A percentile compares a stretch with the other conserved stretches of the same genome.
Evolutionary conservation across 1,139 yeast species (phyloP).

Genomic region (Candida labiduridarum): DNA sequence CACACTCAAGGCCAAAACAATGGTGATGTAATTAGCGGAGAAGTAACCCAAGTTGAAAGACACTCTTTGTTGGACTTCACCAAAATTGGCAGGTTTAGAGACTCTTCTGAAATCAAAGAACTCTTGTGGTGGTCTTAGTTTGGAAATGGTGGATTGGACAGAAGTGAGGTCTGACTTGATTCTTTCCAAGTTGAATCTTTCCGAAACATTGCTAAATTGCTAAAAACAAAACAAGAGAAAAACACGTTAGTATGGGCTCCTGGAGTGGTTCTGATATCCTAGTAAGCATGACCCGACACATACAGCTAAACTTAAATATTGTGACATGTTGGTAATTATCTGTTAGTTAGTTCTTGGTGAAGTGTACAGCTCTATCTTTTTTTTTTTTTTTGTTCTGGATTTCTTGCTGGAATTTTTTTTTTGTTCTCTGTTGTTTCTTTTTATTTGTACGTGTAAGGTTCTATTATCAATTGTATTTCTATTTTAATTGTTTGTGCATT

Average conservation of each 20-base stretch:
- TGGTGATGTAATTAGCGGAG: conserved; percentile 81
- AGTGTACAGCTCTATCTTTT: background rate
- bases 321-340: conserved; percentile 8
- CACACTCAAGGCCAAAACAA: conserved; percentile 64
- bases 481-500: background rate
- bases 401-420: conserved; percentile 2
- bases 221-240: background rate
- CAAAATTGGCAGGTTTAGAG: conserved; percentile 87
- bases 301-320: conserved; percentile 14
- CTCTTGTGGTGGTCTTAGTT: conserved; percentile 87
- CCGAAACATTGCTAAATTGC: conserved; percentile 32
- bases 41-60: conserved; percentile 84
- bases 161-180: conserved; percentile 41
- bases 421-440: background rate
- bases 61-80: conserved; percentile 87
- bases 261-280: background rate
- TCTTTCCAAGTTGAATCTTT: conserved; percentile 54
- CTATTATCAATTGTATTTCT: background rate
- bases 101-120: conserved; percentile 89
- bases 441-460: background rate
- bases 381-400: conserved; percentile 1
- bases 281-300: background rate
- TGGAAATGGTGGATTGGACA: conserved; percentile 65
- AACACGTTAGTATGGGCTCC: conserved; percentile 10
- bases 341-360: background rate